phyloP scores from a whole-genome alignment of 2,329 filamentous ascomycete genomes.

The Aurifilum marmelostoma region DNA sequence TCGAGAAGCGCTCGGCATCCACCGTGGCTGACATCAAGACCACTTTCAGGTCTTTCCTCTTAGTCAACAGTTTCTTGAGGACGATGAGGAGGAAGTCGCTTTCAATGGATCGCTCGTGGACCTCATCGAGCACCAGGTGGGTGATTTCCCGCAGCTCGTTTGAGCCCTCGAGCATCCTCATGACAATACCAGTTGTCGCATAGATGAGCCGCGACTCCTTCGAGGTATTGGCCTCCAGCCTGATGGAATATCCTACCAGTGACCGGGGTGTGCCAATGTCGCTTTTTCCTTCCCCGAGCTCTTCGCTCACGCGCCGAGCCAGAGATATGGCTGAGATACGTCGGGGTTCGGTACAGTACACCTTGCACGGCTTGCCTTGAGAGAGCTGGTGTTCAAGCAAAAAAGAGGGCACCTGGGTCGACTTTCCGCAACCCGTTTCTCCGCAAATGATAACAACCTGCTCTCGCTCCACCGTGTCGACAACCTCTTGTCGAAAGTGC shows the following conservation, averaged over 20 bases:
- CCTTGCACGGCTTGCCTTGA: constrained; percentile 80
- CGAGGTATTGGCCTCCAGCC: constrained; percentile 84
- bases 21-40: constrained; percentile 98
- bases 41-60: constrained; percentile 83
- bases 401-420: constrained; percentile 94
- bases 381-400: constrained; percentile 86
- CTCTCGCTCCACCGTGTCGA: constrained; percentile 75
- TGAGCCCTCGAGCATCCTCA: constrained; percentile 92
- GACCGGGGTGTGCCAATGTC: constrained; percentile 84
- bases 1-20: constrained; percentile 87
- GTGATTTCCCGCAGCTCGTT: constrained; percentile 88
- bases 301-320: constrained; percentile 89
- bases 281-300: constrained; percentile 81
- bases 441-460: constrained; percentile 94
- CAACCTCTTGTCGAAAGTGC: constrained; percentile 76
- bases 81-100: constrained; percentile 96
- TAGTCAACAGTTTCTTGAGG: constrained; percentile 77
- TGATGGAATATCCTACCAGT: constrained; percentile 91
- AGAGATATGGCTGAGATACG: constrained; percentile 96
- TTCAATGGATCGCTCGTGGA: constrained; percentile 94
- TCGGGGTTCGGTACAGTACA: constrained; percentile 94
- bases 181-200: constrained; percentile 90
- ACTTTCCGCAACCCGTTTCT: constrained; percentile 97
- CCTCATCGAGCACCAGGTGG: constrained; percentile 94
- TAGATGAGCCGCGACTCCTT: constrained; percentile 84